Evolutionary conservation across 2,329 filamentous ascomycete species (phyloP).

Genomic region (Paecilomyces sp.): DNA sequence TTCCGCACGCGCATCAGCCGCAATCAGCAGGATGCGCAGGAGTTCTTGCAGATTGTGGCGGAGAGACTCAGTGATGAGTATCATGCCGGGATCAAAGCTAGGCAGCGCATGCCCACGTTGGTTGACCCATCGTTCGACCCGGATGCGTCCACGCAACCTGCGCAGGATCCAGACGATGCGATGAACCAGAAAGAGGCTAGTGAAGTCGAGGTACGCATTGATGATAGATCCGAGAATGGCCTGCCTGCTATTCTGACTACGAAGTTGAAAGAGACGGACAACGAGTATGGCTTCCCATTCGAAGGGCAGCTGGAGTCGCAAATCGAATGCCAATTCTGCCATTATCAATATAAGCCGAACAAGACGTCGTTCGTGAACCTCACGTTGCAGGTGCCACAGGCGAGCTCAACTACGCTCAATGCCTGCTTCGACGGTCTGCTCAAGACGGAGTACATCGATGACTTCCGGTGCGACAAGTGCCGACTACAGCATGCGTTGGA

Average conservation of each 20-base stretch:
- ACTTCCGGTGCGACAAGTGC: constrained; percentile 93
- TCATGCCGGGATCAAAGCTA: constrained; percentile 70
- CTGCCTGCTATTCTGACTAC: constrained; percentile 29
- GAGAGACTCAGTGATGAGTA: constrained; percentile 93
- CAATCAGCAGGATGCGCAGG: constrained; percentile 95
- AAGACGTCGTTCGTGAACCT: constrained; percentile 84
- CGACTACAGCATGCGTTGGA: constrained; percentile 72
- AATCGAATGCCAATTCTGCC: constrained; percentile 84
- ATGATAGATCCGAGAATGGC: constrained; percentile 25
- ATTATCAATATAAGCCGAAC: constrained; percentile 79
- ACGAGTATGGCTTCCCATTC: constrained; percentile 66
- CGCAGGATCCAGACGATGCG: constrained; percentile 6
- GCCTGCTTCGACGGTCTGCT: constrained; percentile 89
- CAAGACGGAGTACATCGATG: constrained; percentile 92
- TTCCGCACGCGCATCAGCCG: constrained; percentile 87
- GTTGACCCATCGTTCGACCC: constrained; percentile 13
- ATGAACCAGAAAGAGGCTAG: constrained; percentile 14
- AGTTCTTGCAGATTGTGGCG: constrained; percentile 89
- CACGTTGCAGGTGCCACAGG: constrained; percentile 83
- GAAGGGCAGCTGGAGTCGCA: constrained; percentile 92
- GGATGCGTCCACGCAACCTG: constrained; percentile 4
- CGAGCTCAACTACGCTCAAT: constrained; percentile 71
- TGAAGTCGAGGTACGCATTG: constrained; percentile 27
- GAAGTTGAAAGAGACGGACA: constrained; percentile 29
- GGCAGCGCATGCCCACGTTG: constrained; percentile 36